A percentile compares a stretch with the other conserved stretches of the same genome.
These are phyloP conservation scores for Agrostemma githago DNA, from an alignment of 148 eudicot genomes.

Conservation along the genomic window DNA sequence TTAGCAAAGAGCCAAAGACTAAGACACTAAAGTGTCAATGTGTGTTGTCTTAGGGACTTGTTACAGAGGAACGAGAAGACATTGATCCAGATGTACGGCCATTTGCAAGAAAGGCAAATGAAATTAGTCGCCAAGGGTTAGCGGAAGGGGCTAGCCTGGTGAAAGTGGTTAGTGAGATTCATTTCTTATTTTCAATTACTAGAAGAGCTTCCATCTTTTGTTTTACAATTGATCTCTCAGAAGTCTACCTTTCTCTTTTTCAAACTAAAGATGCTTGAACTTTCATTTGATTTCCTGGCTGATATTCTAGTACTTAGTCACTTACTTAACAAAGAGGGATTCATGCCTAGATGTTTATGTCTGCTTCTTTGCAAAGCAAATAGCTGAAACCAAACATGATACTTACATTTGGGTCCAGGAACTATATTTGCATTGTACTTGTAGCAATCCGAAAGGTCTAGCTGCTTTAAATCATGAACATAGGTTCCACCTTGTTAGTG, in stretches of 20 bases:
- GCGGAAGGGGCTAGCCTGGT: constrained; percentile 83
- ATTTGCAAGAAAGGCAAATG: constrained; percentile 82
- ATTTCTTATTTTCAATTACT: not conserved
- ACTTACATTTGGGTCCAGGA: not conserved
- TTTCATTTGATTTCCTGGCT: not conserved
- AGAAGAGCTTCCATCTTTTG: not conserved
- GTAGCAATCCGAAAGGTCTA: not conserved
- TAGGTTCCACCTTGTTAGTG: not conserved
- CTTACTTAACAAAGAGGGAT: not conserved
- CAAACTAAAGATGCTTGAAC: not conserved
- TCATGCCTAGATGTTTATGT: not conserved
- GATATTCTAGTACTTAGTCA: not conserved
- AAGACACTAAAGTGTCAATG: constrained; percentile 4
- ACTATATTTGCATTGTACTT: not conserved
- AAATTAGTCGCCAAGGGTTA: constrained; percentile 79
- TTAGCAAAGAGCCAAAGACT: constrained; percentile 15
- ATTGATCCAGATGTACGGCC: constrained; percentile 83
- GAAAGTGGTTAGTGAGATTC: constrained; percentile 70
- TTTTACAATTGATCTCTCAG: not conserved
- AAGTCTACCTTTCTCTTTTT: too few species aligned
- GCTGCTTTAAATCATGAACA: not conserved
- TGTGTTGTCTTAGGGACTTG: constrained; percentile 50
- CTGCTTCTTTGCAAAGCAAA: not conserved
- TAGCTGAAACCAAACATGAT: not conserved
- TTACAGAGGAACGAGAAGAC: constrained; percentile 83